These are phyloP conservation scores for Plantago coronopus DNA, from an alignment of 305 asterid species.

Conservation along the genomic window DNA sequence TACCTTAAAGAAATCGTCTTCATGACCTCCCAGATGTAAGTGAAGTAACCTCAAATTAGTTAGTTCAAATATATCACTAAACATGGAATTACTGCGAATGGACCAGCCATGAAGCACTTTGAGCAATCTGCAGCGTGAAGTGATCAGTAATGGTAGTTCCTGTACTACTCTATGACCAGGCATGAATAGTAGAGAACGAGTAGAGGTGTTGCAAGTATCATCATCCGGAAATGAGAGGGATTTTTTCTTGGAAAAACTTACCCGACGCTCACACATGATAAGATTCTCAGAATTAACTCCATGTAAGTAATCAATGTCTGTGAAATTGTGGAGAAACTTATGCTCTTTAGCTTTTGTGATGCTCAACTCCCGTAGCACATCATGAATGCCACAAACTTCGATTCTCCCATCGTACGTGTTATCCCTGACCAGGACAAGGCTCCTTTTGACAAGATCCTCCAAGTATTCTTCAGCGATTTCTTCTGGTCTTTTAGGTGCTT, in stretches of 20 bases:
- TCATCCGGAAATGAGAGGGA: too few relatives aligned
- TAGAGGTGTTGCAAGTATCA: neutral
- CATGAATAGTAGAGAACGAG: slow-evolving; percentile 13
- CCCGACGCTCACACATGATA: too few relatives aligned
- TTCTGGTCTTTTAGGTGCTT: neutral
- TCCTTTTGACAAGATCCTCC: slow-evolving; percentile 24
- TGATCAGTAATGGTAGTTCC: too few relatives aligned
- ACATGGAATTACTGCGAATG: neutral
- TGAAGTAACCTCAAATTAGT: slow-evolving; percentile 14
- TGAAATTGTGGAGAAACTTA: neutral
- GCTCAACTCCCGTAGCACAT: slow-evolving; percentile 25
- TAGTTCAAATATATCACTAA: neutral
- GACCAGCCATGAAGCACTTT: slow-evolving; percentile 18
- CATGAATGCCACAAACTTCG: slow-evolving; percentile 21
- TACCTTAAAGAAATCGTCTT: neutral
- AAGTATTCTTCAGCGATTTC: slow-evolving; percentile 6
- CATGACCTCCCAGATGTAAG: neutral
- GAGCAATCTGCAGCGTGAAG: slow-evolving; percentile 10
- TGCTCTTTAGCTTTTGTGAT: slow-evolving; percentile 15
- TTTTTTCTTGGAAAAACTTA: neutral
- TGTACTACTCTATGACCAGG: neutral
- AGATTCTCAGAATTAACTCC: too few relatives aligned
- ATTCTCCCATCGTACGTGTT: neutral
- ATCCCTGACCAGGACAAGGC: slow-evolving; percentile 16
- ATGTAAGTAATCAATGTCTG: too few relatives aligned